Evolutionary conservation across 345 rosid genomes (phyloP), one percentile per base, ranked within the genome.

Genomic region (Eucalyptus polybractea): DNA sequence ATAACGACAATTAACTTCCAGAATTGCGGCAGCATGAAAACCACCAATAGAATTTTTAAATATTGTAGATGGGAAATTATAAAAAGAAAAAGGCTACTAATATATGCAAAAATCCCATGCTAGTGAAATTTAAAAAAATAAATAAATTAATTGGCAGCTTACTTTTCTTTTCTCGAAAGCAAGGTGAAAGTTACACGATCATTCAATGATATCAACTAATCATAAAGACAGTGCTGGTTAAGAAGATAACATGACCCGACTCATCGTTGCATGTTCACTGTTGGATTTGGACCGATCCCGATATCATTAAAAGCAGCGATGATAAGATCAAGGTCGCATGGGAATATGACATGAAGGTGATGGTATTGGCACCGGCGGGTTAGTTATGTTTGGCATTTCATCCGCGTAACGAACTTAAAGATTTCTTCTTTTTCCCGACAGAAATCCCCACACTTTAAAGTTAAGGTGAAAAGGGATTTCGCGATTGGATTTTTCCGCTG

Each of bases 181-280:
- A 62, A 15, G 3, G 7, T 6, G 25, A 29, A 62, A 29, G 5
- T 29, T 4, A 29, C 33, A 29, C 3, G 10, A 53, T 62, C 72
- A n/a, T 27, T 29, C 33, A 62, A 62, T 62, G 17, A 33, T 33
- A 4, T 33, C 10, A 69, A 12, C 11, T 15, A 31, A 37, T 8
- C 2, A 17, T 17, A 17, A 2, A 3, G 25, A 19, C 0, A 5
- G 40, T 0, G 2, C 7, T 2, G 1, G 80, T 69, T 69, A 69
- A 40, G 44, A 33, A 17, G 7, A 19, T 10, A 13, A 9, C 44
- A 17, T 7, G 4, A 19, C 11, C 44, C 13, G 13, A 19, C 13
- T 33, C 81, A 33, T 72, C 10, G 44, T 17, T 72, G 81, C 13
- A 33, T 9, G 7, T 72, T 21, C 44, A 33, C 1, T 9, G 6